Conservation (phyloP, 2,329 filamentous ascomycete species). For the Lachnellula occidentalis region DNA sequence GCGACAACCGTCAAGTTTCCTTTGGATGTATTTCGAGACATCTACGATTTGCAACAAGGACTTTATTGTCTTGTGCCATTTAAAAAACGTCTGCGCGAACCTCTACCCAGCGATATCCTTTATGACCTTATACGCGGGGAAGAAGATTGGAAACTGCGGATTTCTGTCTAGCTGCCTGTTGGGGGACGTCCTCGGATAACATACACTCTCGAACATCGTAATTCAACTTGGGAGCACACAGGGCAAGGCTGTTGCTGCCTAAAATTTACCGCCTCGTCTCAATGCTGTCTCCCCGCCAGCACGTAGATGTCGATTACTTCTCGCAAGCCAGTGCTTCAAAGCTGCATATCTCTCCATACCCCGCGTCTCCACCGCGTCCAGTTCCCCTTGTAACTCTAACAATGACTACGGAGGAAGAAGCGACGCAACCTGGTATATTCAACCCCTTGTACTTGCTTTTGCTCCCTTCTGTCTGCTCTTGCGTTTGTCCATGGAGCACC, state of each 20-base stretch:
- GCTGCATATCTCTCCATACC: constrained; percentile 5
- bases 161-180: neutral
- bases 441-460: neutral
- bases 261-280: neutral
- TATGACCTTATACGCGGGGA: neutral
- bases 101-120: neutral
- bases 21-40: constrained; percentile 12
- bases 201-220: neutral
- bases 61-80: constrained; percentile 19
- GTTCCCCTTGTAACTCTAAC: constrained; percentile 1
- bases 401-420: constrained; percentile 24
- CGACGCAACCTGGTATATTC: constrained; percentile 28
- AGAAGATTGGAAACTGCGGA: neutral
- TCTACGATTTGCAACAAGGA: constrained; percentile 12
- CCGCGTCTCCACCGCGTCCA: neutral
- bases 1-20: constrained; percentile 13
- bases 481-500: neutral
- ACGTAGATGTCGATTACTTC: neutral
- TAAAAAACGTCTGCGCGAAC: constrained; percentile 8
- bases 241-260: neutral
- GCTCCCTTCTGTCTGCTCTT: neutral
- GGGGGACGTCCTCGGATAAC: neutral
- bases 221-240: neutral
- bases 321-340: constrained; percentile 3
- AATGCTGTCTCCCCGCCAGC: neutral